Base-by-base conservation (phyloP, 1,284 basidiomycete genomes). In the Xerocomus tenax region DNA sequence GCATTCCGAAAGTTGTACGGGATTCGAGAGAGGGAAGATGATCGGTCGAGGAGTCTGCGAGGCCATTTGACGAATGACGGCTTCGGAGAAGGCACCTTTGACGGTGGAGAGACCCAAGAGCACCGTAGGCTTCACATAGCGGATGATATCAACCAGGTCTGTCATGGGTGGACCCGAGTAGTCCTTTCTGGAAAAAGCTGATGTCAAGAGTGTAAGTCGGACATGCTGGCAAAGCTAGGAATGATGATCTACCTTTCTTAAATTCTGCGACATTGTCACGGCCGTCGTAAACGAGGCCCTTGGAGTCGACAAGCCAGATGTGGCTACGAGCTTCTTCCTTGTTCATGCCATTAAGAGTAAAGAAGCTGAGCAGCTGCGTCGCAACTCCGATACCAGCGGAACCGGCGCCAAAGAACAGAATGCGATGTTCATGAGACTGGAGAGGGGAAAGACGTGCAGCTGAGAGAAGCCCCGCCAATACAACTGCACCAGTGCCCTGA, bases 1-100 rank as follows among this genome's bases (percentile, higher is more conserved):
- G 63, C 87, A 87, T 65, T 91, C 89, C 34, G 87, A 89, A 51
- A 92, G 80, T 43, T 78, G 75, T 42, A 90, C 85, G 26, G 94
- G 94, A 72, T 97, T 98, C 30, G 89, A 92, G n/a, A 97, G 81
- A 43, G 94, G 91, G 78, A 97, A 96, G 67, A 97, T 83, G 73
- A 96, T 94, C 23, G 94, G 93, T 19, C 84, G 79, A 18, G 80
- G 74, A 71, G 95, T 96, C 58, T 89, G 74, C 44, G 79, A 75
- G n/a, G 85, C 81, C 91, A 98, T 94, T 10, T 78, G 73, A 58
- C 81, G 74, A 54, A 97, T 80, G 48, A 92, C 84, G 10, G 77
- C 72, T 51, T 84, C 75, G 53, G 75, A 79, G 71, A 97, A 97
- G 1, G 91, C 87, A 42, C 84, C 83, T 72, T 79, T 80, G 57